A percentile compares a stretch with the other conserved stretches of the same genome.
Conservation (phyloP, 495 filamentous ascomycete genomes). For the Penicillium arizonense region DNA sequence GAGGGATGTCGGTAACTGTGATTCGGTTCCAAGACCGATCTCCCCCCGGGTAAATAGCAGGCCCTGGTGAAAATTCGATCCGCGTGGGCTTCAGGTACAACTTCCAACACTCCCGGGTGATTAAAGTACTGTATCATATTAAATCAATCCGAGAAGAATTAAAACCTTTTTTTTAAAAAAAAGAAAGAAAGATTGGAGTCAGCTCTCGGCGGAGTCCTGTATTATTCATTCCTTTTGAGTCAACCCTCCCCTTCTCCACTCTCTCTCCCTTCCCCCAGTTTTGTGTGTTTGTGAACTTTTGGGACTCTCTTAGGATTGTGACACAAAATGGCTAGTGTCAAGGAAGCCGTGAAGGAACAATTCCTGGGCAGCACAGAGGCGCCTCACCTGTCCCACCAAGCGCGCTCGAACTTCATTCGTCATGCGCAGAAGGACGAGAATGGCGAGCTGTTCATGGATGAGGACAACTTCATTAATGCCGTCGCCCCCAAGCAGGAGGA, state of each 20-base stretch:
- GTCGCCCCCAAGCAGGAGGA: conserved; percentile 85
- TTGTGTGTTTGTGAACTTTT: conserved; percentile 14
- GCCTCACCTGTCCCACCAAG: conserved; percentile 64
- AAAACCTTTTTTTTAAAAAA: neutral
- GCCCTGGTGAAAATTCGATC: conserved; percentile 8
- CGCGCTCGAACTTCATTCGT: conserved; percentile 69
- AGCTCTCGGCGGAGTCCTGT: neutral
- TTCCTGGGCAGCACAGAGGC: conserved; percentile 65
- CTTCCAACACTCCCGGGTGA: neutral
- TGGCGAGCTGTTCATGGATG: conserved; percentile 76
- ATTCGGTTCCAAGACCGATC: conserved; percentile 19
- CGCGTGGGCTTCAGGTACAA: conserved; percentile 11
- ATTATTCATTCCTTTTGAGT: conserved; percentile 26
- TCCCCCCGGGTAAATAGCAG: conserved; percentile 23
- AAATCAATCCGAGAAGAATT: neutral
- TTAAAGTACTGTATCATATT: neutral
- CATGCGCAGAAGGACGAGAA: conserved; percentile 75
- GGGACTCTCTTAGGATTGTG: conserved; percentile 3
- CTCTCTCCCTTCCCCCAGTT: conserved; percentile 15
- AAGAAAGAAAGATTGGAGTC: neutral
- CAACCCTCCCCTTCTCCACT: conserved; percentile 23
- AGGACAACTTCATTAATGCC: conserved; percentile 84
- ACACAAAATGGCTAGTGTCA: conserved; percentile 54
- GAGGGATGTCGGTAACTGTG: neutral
- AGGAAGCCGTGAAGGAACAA: conserved; percentile 73